phyloP scores from a whole-genome alignment of 805 yeast genomes.

The Yarrowia divulgata region DNA sequence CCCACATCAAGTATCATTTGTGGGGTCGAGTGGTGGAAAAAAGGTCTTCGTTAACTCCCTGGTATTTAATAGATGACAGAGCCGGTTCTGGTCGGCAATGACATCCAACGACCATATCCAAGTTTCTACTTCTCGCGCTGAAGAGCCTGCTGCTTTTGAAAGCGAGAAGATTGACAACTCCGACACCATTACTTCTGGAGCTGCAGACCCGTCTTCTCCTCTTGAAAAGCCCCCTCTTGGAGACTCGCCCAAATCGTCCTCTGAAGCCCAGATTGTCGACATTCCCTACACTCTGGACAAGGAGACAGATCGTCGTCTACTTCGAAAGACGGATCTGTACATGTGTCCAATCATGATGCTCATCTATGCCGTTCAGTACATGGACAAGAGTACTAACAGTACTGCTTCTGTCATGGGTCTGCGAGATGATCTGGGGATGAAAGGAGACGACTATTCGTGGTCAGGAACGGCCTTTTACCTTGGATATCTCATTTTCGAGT shows the following conservation, averaged over 20 bases:
- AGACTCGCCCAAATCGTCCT: neutral
- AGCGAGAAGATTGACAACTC: too few relatives aligned
- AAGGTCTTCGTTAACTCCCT: too few relatives aligned
- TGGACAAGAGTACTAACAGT: constrained; percentile 65
- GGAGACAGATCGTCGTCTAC: constrained; percentile 43
- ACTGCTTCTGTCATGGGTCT: constrained; percentile 64
- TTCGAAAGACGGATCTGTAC: constrained; percentile 60
- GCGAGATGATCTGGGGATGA: constrained; percentile 56
- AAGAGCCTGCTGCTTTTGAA: too few relatives aligned
- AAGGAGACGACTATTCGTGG: constrained; percentile 56
- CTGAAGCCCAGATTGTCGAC: neutral
- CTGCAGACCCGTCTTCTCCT: neutral
- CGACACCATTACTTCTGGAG: too few relatives aligned
- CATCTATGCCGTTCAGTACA: constrained; percentile 60
- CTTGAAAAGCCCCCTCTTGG: neutral
- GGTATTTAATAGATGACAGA: too few relatives aligned
- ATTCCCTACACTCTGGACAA: neutral
- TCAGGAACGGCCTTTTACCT: constrained; percentile 67
- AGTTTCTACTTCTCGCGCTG: too few relatives aligned
- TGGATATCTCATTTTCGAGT: constrained; percentile 67
- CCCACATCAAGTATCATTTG: neutral
- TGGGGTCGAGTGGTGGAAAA: neutral
- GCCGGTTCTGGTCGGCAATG: too few relatives aligned
- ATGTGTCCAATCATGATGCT: constrained; percentile 60
- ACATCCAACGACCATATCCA: too few relatives aligned